Evolutionary conservation across 192 early-diverging fungal species (phyloP), one percentile per base, ranked within the genome.

Genomic region (Backusella sp.): DNA sequence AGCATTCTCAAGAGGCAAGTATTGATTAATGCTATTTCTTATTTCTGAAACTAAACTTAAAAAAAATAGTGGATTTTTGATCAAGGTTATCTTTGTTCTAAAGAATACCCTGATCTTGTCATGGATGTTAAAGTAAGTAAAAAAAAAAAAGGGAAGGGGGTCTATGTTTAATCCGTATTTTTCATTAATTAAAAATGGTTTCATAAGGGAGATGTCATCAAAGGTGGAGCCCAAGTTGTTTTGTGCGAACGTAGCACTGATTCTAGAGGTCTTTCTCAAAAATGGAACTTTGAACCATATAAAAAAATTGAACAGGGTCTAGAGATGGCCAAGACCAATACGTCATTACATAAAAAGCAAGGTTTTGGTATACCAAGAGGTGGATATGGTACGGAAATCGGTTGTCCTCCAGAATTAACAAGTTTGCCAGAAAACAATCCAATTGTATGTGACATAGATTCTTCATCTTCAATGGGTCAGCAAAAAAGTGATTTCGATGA

Each of bases 101-200:
- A 72, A 59, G 56, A n/a, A 17, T 75, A 82, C 34, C 73, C 80
- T 7, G 42, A 26, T n/a, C 39, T 82, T 28, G 80, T 82, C 2
- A 75, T 82, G n/a, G 76, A 75, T 72, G 77, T 82, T 23, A 77
- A 78, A 73, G 80, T 82, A 68, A 21, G 32, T 82, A 75, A 21
- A 21, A 36, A 30, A 70, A 44, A 41, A 32, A 30, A 1, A 1
- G 30, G 32, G 32, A 3, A 3, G 2, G 32, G 12, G 65, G 35
- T 2, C 6, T 8, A n/a, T 32, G 1, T 65, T 37, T 15, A 46
- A 46, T 4, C 34, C 5, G 49, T 35, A 1, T 71, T 1, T 36
- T 23, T 39, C 37, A 39, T 12, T 39, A 72, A 46, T 23, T 26
- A 23, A 26, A 66, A 73, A 49, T 39, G 42, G 28, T 66, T 6